Conservation (phyloP, 2,329 filamentous ascomycete genomes). For the Sclerotinia minor region DNA sequence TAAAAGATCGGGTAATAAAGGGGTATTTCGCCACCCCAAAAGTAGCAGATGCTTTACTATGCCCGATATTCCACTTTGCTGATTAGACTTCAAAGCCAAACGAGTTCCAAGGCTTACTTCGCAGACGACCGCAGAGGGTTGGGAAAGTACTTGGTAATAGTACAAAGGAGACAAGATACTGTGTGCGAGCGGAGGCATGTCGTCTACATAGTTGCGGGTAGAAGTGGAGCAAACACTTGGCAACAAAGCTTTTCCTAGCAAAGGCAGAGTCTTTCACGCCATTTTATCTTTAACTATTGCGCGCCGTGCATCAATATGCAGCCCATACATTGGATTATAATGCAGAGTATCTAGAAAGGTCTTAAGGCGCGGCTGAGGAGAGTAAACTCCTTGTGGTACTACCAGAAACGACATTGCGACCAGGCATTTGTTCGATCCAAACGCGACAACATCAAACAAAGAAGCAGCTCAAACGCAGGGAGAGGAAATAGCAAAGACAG, state of each 20-base stretch:
- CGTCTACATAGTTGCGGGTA: background rate
- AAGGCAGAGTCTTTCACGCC: background rate
- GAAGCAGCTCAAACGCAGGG: too few relatives aligned
- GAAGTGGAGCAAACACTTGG: background rate
- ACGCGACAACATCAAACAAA: background rate
- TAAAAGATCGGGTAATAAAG: background rate
- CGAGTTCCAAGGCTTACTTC: accelerated
- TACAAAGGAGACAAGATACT: background rate
- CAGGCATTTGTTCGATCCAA: background rate
- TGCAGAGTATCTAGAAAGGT: background rate
- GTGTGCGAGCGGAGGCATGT: background rate
- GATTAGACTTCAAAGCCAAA: background rate
- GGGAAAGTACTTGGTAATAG: background rate
- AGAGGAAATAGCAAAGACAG: accelerated
- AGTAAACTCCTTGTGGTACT: background rate
- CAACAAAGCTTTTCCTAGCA: background rate
- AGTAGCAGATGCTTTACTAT: background rate
- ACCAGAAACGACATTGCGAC: background rate
- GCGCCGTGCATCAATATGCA: background rate
- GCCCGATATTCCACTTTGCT: background rate
- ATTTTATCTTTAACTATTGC: background rate
- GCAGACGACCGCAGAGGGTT: accelerated
- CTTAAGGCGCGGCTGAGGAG: background rate
- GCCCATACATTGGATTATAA: too few relatives aligned
- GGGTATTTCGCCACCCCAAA: too few relatives aligned